These are phyloP conservation scores for Mycena galericulata DNA, from an alignment of 768 basidiomycete genomes.

Conservation along the genomic window DNA sequence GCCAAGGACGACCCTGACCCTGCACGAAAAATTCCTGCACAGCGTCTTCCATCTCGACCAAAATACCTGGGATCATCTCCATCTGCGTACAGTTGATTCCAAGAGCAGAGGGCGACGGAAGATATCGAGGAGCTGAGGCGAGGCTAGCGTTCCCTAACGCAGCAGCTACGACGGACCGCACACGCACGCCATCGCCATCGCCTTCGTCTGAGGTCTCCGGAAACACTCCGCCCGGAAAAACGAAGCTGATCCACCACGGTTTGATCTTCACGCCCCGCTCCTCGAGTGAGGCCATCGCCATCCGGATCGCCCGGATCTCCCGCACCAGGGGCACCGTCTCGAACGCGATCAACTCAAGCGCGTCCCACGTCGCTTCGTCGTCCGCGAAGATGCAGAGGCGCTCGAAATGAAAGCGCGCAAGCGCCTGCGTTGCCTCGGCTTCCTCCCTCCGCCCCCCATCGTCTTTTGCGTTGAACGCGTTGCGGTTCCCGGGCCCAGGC, in stretches of 20 bases:
- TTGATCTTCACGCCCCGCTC: slow-evolving; percentile 50
- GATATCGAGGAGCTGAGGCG: slow-evolving; percentile 4
- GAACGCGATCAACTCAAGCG: slow-evolving; percentile 76
- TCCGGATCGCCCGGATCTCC: slow-evolving; percentile 75
- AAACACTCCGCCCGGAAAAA: slow-evolving; percentile 65
- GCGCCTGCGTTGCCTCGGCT: slow-evolving; percentile 58
- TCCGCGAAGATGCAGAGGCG: slow-evolving; percentile 66
- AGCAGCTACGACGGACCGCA: slow-evolving; percentile 57
- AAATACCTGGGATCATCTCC: slow-evolving; percentile 54
- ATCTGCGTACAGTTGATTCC: slow-evolving; percentile 82
- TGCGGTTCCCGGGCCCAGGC: slow-evolving; percentile 49
- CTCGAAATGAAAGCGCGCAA: slow-evolving; percentile 73
- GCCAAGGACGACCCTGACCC: slow-evolving; percentile 52
- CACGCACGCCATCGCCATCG: slow-evolving; percentile 36
- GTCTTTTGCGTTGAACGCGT: slow-evolving; percentile 54
- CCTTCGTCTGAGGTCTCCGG: slow-evolving; percentile 51
- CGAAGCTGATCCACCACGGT: slow-evolving; percentile 82
- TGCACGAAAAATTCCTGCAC: slow-evolving; percentile 28
- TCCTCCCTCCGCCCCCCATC: slow-evolving; percentile 46
- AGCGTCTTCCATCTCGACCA: slow-evolving; percentile 50
- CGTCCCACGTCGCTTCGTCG: slow-evolving; percentile 62
- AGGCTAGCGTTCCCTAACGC: slow-evolving; percentile 49
- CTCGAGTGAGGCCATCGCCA: slow-evolving; percentile 61
- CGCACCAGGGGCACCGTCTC: slow-evolving; percentile 80
- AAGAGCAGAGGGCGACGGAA: slow-evolving; percentile 61